Evolutionary conservation across 192 early-diverging fungal genomes (phyloP).

Genomic region (Coemansia sp.): DNA sequence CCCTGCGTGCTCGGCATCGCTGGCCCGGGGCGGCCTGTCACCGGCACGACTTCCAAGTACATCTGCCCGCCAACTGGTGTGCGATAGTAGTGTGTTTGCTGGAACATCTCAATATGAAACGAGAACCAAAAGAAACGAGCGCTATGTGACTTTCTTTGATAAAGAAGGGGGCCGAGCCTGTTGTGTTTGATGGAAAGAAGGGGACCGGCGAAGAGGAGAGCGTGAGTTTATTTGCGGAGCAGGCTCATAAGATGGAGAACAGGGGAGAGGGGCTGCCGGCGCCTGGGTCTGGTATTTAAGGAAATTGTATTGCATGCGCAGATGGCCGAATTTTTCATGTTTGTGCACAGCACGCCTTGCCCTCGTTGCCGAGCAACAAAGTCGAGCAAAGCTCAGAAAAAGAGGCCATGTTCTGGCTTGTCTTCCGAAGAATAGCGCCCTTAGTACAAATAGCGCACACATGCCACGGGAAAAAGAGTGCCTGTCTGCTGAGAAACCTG

Average conservation of each 20-base stretch:
- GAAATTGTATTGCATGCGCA: constrained; percentile 2
- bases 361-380: not conserved
- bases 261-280: not conserved
- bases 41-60: constrained; percentile 17
- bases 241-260: not conserved
- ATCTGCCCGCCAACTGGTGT: constrained; percentile 14
- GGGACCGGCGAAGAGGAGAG: not conserved
- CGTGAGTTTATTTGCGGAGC: not conserved
- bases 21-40: not conserved
- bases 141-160: not conserved
- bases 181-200: not conserved
- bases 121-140: too few relatives aligned
- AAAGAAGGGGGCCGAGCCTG: not conserved
- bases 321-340: constrained; percentile 9
- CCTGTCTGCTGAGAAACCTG: constrained; percentile 3
- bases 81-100: constrained; percentile 10
- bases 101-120: constrained; percentile 17
- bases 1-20: not conserved
- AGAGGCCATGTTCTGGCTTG: not conserved
- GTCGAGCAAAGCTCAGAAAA: constrained; percentile 1
- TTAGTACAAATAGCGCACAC: constrained; percentile 8
- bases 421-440: constrained; percentile 9
- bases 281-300: constrained; percentile 4
- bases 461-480: constrained; percentile 8
- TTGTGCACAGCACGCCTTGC: constrained; percentile 5